Evolutionary conservation across 208 protist genomes (phyloP), one percentile per base, ranked within the genome.

Genomic region (Leishmania braziliensis): DNA sequence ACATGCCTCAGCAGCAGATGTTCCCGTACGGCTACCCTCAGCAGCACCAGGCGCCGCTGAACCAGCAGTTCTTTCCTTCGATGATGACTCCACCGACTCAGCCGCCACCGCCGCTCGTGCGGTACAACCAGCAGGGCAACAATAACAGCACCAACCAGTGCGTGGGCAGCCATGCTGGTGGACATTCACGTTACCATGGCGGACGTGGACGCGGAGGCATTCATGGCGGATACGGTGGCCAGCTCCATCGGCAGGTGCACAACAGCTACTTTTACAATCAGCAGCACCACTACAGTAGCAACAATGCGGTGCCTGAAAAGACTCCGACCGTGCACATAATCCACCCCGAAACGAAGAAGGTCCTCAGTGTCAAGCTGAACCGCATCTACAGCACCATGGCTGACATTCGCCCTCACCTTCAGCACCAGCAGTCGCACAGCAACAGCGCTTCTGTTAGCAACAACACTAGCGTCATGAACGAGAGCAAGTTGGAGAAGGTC

Each of bases 231-330:
- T 79, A 71, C 63, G 70, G 80, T 29, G 77, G 70, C 50, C 81
- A 84, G 23, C 81, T 84, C 48, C 79, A 87, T 66, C 82, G 78
- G 3, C 85, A 86, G 83, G 81, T 88, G 65, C 87, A 91, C 81
- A 89, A 89, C 81, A 86, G 53, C 71, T 86, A 85, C 82, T 86
- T 78, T 78, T 89, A 87, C 84, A 86, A 89, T 69, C 86, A 87
- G 81, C 83, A 88, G 51, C 83, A 89, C 82, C 84, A 88, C 81
- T 87, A 83, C 84, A 85, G 79, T 80, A 90, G 82, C 86, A 93
- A 93, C 82, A 93, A 93, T 79, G 88, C 88, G n/a, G 88, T 93
- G 70, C 90, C 90, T 23, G 90, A 93, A 84, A 89, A 88, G 87
- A 93, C 90, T 16, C 88, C 86, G 39, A 93, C 90, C 51, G 75